A percentile compares a stretch with the other conserved stretches of the same genome.
Evolutionary conservation across 805 yeast species (phyloP).

Genomic region (Saturnispora zaruensis): DNA sequence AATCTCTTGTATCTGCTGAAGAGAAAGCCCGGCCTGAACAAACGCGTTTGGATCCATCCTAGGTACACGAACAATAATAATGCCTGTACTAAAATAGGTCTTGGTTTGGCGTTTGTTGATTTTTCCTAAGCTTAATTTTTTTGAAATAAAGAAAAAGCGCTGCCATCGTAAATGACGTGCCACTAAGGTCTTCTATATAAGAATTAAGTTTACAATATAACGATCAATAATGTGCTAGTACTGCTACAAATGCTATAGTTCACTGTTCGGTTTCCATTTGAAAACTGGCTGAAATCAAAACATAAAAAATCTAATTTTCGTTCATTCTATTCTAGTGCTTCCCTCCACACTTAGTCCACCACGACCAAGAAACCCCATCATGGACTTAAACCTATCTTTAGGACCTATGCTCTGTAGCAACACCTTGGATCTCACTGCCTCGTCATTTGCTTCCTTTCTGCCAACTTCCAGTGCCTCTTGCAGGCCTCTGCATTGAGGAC

Average conservation of each 20-base stretch:
- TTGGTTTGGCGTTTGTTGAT: constrained; percentile 7
- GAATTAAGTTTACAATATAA: not conserved
- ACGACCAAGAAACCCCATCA: constrained; percentile 76
- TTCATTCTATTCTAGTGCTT: not conserved
- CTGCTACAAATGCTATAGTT: not conserved
- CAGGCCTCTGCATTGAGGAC: constrained; percentile 75
- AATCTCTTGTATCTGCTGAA: constrained; percentile 7
- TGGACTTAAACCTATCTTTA: constrained; percentile 60
- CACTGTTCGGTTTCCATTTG: not conserved
- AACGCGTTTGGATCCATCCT: constrained; percentile 9
- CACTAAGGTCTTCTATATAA: not conserved
- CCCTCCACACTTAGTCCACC: constrained; percentile 48
- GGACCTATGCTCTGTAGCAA: constrained; percentile 51
- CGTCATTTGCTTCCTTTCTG: constrained; percentile 49
- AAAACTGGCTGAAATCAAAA: too few species aligned
- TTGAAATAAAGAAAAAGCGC: not conserved
- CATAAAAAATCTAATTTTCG: not conserved
- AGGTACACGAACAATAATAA: not conserved
- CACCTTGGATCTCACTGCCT: constrained; percentile 53
- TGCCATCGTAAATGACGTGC: not conserved
- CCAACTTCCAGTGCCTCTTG: constrained; percentile 55
- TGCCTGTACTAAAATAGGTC: not conserved
- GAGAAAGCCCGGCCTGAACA: constrained; percentile 1
- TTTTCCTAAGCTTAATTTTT: not conserved
- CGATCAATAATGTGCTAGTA: not conserved